Conservation (phyloP, 345 rosid genomes). For the Populus alba region DNA sequence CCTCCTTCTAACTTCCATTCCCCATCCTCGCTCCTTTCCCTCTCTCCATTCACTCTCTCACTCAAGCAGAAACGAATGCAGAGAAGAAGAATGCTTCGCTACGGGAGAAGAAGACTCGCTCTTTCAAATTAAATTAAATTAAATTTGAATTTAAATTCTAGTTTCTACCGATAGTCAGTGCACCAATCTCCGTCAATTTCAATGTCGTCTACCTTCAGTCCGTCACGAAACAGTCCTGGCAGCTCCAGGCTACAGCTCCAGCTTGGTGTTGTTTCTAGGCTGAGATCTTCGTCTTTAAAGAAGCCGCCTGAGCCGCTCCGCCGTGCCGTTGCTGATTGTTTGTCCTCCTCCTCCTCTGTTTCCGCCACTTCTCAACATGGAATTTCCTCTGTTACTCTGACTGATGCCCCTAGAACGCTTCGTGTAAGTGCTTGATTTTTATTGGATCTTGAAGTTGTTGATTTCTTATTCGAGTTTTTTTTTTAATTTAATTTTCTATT, state of each 20-base stretch:
- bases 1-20: neutral
- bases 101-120: neutral
- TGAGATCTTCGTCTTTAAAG: conserved; percentile 78
- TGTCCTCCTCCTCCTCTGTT: conserved; percentile 45
- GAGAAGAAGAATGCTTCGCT: neutral
- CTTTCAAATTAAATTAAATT: neutral
- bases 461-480: conserved; percentile 7
- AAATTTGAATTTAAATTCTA: neutral
- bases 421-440: conserved; percentile 54
- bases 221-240: conserved; percentile 56
- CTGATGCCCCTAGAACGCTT: conserved; percentile 93
- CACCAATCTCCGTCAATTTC: conserved; percentile 1
- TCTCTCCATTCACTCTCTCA: neutral
- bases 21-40: neutral
- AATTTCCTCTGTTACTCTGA: conserved; percentile 45
- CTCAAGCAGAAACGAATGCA: neutral
- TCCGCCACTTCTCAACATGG: conserved; percentile 55
- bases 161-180: neutral
- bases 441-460: conserved; percentile 37
- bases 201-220: conserved; percentile 56
- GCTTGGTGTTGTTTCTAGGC: conserved; percentile 53
- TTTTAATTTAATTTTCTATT: neutral
- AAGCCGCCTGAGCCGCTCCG: conserved; percentile 98
- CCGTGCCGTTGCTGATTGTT: conserved; percentile 84
- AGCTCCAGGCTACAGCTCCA: conserved; percentile 36